Base-by-base conservation (phyloP, 495 filamentous ascomycete species). In the Penicillium silybi region DNA sequence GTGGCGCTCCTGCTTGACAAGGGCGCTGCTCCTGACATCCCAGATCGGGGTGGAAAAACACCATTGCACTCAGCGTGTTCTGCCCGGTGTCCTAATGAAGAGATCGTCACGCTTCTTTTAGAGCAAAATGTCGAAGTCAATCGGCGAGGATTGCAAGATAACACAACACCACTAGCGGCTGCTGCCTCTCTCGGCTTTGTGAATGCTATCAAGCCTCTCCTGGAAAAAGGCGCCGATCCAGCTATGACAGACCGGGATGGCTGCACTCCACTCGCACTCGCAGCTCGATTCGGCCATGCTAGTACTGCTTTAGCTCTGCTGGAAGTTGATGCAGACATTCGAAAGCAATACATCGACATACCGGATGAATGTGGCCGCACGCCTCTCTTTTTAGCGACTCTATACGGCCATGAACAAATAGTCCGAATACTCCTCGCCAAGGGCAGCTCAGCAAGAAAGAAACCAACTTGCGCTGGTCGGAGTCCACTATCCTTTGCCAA, bases 351-450 rank as follows among this genome's bases (percentile, higher is more conserved):
- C n/a, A 46, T 56, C 22, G 53, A 56, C 22, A 16, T 20, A 9
- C 47, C 53, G 3, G 53, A 56, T n/a, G 11, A n/a, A 15, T 23
- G 19, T 1, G 44, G 39, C 16, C 43, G 53, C 18, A 56, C 53
- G 20, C 42, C 53, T 3, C 43, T 56, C 1, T 56, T 56, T 17
- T 6, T 47, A 27, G 53, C 53, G 1, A 56, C 53, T 38, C 15
- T 51, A 4, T 51, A 46, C 27, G 53, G 41, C 10, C 22, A 43
- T 13, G 38, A 50, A 27, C 32, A 56, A 11, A 26, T 50, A 0
- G 53, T 56, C 6, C 25, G 44, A 16, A 27, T 51, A 15, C 37
- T 56, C 9, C 42, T 56, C 4, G 18, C 26, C 16, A 19, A 38
- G 16, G 53, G 53, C 7, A 50, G 42, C 26, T 37, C 38, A 20